Conservation (phyloP, 2,329 filamentous ascomycete species). For the Colletotrichum tofieldiae region DNA sequence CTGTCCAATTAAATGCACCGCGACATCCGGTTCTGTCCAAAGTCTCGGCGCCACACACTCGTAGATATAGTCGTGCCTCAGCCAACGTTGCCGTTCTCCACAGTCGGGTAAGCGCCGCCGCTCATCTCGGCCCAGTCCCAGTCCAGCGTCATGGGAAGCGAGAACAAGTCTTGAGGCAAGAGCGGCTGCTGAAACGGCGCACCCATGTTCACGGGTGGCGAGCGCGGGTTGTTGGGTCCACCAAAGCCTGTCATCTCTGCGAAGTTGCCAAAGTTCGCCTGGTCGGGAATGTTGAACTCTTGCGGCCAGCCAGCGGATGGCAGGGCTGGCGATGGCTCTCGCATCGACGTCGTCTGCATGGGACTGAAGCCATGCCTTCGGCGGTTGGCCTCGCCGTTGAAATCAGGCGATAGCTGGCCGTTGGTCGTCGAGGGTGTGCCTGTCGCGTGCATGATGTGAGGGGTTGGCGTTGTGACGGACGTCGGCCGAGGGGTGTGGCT, state of each 20-base stretch:
- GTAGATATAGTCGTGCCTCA: slow-evolving; percentile 5
- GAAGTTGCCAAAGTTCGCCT: slow-evolving; percentile 60
- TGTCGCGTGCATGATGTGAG: slow-evolving; percentile 42
- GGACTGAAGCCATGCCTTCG: slow-evolving; percentile 50
- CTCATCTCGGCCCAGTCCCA: slow-evolving; percentile 85
- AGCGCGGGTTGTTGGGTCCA: slow-evolving; percentile 52
- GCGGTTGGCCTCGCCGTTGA: slow-evolving; percentile 43
- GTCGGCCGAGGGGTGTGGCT: slow-evolving; percentile 51
- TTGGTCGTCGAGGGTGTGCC: slow-evolving; percentile 23
- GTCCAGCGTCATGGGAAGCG: slow-evolving; percentile 95
- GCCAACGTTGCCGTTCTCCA: slow-evolving; percentile 73
- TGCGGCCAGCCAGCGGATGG: slow-evolving; percentile 64
- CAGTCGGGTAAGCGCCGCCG: slow-evolving; percentile 74
- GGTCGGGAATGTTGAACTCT: slow-evolving; percentile 57
- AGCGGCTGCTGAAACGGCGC: slow-evolving; percentile 83
- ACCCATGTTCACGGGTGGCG: slow-evolving; percentile 50
- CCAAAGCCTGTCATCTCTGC: slow-evolving; percentile 63
- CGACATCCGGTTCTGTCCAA: not conserved
- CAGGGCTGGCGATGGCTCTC: slow-evolving; percentile 62
- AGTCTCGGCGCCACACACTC: not conserved
- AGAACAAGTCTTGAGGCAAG: slow-evolving; percentile 93
- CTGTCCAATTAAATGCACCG: not conserved
- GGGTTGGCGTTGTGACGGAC: slow-evolving; percentile 50
- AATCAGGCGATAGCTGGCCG: slow-evolving; percentile 44
- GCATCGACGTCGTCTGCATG: slow-evolving; percentile 55